A percentile compares a stretch with the other conserved stretches of the same genome.
These are phyloP conservation scores for Ascochyta rabiei DNA, from an alignment of 2,329 filamentous ascomycete species.

Conservation along the genomic window DNA sequence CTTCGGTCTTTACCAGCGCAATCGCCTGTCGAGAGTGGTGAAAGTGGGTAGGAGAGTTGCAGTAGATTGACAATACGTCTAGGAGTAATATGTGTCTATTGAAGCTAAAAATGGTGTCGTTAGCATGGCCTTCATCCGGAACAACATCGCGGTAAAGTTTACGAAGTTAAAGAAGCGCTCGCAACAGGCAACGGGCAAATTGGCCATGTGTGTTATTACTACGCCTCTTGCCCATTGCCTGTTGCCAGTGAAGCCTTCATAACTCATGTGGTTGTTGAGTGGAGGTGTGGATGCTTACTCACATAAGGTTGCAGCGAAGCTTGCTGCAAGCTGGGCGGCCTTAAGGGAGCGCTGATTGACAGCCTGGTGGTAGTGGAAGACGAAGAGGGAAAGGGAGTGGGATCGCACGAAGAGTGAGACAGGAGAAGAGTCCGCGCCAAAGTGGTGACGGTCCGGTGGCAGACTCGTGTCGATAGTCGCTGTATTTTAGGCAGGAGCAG, in stretches of 20 bases:
- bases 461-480: conserved; percentile 20
- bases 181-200: neutral
- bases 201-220: neutral
- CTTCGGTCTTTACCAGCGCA: neutral
- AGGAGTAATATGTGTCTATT: neutral
- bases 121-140: neutral
- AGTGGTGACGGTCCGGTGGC: conserved; percentile 23
- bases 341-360: neutral
- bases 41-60: neutral
- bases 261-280: neutral
- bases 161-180: neutral
- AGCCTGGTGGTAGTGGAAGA: neutral
- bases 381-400: neutral
- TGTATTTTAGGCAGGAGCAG: conserved; percentile 25
- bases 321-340: neutral
- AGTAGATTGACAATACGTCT: neutral
- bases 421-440: conserved; percentile 10
- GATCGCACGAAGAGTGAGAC: conserved; percentile 8
- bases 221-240: neutral
- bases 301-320: neutral
- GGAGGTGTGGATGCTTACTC: neutral
- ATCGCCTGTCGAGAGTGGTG: neutral
- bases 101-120: neutral
- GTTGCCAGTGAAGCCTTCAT: neutral
- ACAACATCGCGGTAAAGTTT: neutral